Evolutionary conservation across 768 basidiomycete genomes (phyloP), one percentile per base, ranked within the genome.

Genomic region (Rhodotorula kratochvilovae): DNA sequence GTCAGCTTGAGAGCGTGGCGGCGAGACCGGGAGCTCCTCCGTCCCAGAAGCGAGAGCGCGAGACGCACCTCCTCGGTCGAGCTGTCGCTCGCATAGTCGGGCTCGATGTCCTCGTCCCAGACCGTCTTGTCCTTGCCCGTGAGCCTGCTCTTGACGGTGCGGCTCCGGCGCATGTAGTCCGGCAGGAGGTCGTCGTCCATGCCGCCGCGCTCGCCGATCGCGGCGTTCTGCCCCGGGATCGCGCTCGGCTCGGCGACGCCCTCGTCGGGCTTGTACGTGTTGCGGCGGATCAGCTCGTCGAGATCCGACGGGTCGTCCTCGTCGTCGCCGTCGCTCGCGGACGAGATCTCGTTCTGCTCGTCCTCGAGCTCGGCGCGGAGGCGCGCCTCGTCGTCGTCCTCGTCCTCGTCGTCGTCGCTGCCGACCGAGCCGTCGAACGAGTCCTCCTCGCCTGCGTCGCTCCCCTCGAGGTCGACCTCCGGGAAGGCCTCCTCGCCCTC

Each of bases 51-150:
- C 25, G n/a, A 60, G 55, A 23, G 13, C 5, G 3, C n/a, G 39
- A 39, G 50, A 81, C 90, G 75, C 79, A 92, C 91, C 73, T 94
- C 90, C 84, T 94, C 92, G 4, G 90, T 93, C 10, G 90, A 91
- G 12, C 90, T 91, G 80, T 94, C 92, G 5, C 89, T 91, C 78
- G 91, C 91, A 78, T 94, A 94, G 67, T 90, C 88, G 17, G 92
- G 89, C 74, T 91, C 91, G 78, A 93, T 93, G 77, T 90, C 89
- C 36, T 76, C 69, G 39, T 75, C 75, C 77, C 77, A 78, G 25
- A 72, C 71, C 25, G 67, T 73, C 65, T 63, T 72, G 36, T 74
- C 73, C 68, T 69, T 39, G n/a, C 90, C 89, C 68, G 92, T 94
- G 73, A 93, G 88, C 67, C 87, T 83, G 51, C 91, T 92, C 64